phyloP scores from a whole-genome alignment of 805 yeast genomes.

The Ogataea zsoltii region DNA sequence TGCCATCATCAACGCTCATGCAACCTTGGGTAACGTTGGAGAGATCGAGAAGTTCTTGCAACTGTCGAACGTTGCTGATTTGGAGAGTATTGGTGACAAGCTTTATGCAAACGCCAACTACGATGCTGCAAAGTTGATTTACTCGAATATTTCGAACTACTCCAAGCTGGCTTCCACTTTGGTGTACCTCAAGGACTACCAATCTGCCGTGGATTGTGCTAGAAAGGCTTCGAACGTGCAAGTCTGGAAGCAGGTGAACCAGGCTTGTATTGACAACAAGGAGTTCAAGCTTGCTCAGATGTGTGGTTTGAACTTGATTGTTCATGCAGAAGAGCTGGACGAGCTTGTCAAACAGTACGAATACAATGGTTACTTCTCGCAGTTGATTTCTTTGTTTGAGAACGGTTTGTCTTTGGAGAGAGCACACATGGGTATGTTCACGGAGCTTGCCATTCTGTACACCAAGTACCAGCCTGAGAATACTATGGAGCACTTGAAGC shows the following conservation, averaged over 20 bases:
- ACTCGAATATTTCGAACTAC: conserved; percentile 85
- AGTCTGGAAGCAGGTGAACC: conserved; percentile 97
- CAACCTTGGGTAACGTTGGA: conserved; percentile 67
- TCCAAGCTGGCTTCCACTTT: conserved; percentile 95
- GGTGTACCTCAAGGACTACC: conserved; percentile 89
- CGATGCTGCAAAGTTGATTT: conserved; percentile 90
- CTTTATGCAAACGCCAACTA: conserved; percentile 79
- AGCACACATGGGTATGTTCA: conserved; percentile 99
- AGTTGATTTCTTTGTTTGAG: conserved; percentile 88
- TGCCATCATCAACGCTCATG: conserved; percentile 84
- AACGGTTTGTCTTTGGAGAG: conserved; percentile 95
- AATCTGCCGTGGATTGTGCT: conserved; percentile 97
- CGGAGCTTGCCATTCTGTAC: conserved; percentile 89
- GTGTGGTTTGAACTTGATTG: conserved; percentile 95
- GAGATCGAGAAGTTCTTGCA: conserved; percentile 85
- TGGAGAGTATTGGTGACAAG: conserved; percentile 90
- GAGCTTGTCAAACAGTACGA: conserved; percentile 88
- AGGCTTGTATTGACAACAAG: conserved; percentile 91
- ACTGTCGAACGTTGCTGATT: conserved; percentile 89
- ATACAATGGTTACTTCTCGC: conserved; percentile 86
- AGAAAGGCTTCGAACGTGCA: conserved; percentile 91
- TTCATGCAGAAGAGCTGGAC: conserved; percentile 95
- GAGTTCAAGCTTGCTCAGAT: conserved; percentile 97
- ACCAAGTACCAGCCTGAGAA: conserved; percentile 86
- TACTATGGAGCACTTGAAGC: conserved; percentile 93